A percentile compares a stretch with the other conserved stretches of the same genome.
phyloP scores from a whole-genome alignment of 2,329 filamentous ascomycete species.

The Xylariaceae sp. region DNA sequence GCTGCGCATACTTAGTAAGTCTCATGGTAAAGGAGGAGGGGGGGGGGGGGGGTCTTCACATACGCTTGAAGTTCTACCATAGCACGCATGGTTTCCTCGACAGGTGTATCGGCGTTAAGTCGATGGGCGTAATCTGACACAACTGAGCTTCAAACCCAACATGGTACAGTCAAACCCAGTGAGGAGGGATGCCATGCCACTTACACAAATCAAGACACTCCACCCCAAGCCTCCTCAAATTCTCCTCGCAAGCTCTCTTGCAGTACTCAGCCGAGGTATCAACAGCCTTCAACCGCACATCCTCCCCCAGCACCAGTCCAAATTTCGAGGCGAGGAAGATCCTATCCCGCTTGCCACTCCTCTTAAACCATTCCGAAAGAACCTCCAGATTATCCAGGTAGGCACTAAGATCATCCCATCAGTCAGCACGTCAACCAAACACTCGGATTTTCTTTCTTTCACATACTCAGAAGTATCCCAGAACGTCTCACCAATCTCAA shows the following conservation, averaged over 20 bases:
- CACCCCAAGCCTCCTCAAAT: conserved; percentile 27
- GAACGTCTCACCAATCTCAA: conserved; percentile 12
- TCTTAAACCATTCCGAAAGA: conserved; percentile 36
- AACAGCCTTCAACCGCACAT: conserved; percentile 4
- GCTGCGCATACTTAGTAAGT: conserved; percentile 17
- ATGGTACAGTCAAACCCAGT: too few species aligned
- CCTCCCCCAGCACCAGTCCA: conserved; percentile 31
- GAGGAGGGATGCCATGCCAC: not conserved
- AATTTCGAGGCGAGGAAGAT: conserved; percentile 53
- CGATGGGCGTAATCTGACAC: conserved; percentile 41
- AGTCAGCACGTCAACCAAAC: not conserved
- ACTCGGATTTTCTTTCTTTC: too few species aligned
- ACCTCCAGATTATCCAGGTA: conserved; percentile 37
- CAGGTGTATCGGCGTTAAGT: conserved; percentile 39
- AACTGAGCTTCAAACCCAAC: not conserved
- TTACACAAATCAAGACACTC: conserved; percentile 43
- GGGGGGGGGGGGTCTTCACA: too few species aligned
- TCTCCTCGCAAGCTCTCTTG: conserved; percentile 6
- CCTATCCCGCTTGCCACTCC: conserved; percentile 40
- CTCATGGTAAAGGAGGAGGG: not conserved
- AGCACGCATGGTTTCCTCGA: conserved; percentile 47
- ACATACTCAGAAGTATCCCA: conserved; percentile 14
- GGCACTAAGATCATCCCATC: not conserved
- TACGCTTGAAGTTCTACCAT: conserved; percentile 42
- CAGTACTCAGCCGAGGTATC: conserved; percentile 25